Conservation (phyloP, 2,329 filamentous ascomycete species). For the Cordyceps javanica region DNA sequence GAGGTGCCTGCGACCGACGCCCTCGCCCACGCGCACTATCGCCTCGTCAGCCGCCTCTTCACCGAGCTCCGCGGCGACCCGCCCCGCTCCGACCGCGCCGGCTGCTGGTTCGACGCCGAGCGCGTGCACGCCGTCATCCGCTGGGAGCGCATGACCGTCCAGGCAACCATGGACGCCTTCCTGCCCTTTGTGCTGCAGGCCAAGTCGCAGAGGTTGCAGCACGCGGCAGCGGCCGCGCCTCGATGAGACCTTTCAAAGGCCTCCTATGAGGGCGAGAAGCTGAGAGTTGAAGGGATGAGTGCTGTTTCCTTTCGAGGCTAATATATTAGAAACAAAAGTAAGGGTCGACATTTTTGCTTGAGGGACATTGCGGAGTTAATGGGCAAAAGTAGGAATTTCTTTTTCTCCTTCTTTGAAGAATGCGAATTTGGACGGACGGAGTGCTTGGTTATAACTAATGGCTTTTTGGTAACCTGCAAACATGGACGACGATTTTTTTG, state of each 20-base stretch:
- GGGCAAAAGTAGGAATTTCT: too few species aligned
- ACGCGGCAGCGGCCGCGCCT: not conserved
- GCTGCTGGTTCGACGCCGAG: slow-evolving; percentile 14
- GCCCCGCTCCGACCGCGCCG: slow-evolving; percentile 3
- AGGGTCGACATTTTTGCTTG: too few species aligned
- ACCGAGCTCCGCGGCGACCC: slow-evolving; percentile 11
- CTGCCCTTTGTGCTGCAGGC: slow-evolving; percentile 12
- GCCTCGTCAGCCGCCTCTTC: slow-evolving; percentile 10
- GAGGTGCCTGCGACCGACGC: slow-evolving; percentile 7
- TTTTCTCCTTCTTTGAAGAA: too few species aligned
- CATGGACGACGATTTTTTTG: too few species aligned
- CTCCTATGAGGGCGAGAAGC: too few species aligned
- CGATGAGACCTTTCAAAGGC: too few species aligned
- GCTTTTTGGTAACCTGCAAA: too few species aligned
- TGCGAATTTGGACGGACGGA: too few species aligned
- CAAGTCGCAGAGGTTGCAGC: slow-evolving; percentile 8
- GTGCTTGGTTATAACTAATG: too few species aligned
- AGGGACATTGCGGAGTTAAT: too few species aligned
- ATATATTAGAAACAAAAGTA: not conserved
- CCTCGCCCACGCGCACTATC: not conserved
- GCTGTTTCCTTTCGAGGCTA: not conserved
- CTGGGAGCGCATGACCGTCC: slow-evolving; percentile 1
- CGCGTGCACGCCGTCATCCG: slow-evolving; percentile 6
- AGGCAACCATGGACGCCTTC: slow-evolving; percentile 11
- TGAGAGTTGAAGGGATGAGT: not conserved